A percentile compares a stretch with the other conserved stretches of the same genome.
phyloP scores from a whole-genome alignment of 345 rosid species.

The Sisymbrium irio region DNA sequence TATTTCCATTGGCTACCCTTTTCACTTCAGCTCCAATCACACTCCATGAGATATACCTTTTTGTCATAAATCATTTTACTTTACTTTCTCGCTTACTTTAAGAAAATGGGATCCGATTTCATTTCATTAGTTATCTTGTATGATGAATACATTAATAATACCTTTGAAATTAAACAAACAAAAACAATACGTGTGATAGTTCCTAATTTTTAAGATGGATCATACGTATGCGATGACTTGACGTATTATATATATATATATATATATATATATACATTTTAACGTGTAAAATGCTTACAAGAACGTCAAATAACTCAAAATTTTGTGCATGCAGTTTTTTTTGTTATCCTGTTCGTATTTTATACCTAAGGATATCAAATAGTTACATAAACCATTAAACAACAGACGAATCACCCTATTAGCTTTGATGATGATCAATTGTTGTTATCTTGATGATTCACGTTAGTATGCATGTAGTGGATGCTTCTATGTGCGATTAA shows the following conservation, averaged over 20 bases:
- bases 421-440: neutral
- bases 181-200: neutral
- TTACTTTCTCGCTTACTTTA: conserved; percentile 22
- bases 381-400: neutral
- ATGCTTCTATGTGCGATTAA: neutral
- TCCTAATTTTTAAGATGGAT: neutral
- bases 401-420: neutral
- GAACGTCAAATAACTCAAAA: neutral
- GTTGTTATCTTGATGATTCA: conserved; percentile 1
- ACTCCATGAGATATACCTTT: neutral
- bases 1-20: conserved; percentile 14
- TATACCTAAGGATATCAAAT: neutral
- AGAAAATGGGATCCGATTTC: conserved; percentile 3
- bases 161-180: neutral
- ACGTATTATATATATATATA: neutral
- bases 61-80: conserved; percentile 6
- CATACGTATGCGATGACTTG: conserved; percentile 23
- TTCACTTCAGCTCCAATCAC: conserved; percentile 31
- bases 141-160: neutral
- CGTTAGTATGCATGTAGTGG: neutral
- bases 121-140: neutral
- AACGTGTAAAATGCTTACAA: neutral
- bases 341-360: neutral
- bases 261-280: neutral
- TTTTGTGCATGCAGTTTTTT: neutral